These are phyloP conservation scores for Candida ficus DNA, from an alignment of 805 yeast genomes.

Conservation along the genomic window DNA sequence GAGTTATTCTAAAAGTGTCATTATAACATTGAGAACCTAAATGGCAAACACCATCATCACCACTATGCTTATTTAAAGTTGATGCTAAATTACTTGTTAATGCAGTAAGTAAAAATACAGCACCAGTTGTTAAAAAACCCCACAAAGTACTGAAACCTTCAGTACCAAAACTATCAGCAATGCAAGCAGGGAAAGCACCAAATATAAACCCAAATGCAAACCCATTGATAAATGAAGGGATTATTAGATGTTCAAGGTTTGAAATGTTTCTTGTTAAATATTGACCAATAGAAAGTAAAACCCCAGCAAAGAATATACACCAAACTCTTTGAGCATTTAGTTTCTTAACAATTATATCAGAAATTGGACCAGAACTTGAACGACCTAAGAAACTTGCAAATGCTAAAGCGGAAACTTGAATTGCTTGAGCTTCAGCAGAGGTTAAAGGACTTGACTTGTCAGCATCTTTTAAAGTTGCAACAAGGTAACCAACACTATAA, in stretches of 20 bases:
- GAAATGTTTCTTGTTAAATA: slow-evolving; percentile 28
- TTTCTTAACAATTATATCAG: slow-evolving; percentile 53
- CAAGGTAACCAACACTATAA: slow-evolving; percentile 70
- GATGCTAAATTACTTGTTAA: slow-evolving; percentile 53
- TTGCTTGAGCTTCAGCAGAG: slow-evolving; percentile 52
- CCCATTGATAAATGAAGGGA: slow-evolving; percentile 55
- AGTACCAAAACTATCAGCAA: slow-evolving; percentile 70
- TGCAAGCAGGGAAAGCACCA: slow-evolving; percentile 71
- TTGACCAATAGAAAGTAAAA: slow-evolving; percentile 34
- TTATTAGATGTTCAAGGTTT: slow-evolving; percentile 37
- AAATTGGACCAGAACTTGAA: slow-evolving; percentile 56
- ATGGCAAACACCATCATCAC: slow-evolving; percentile 37
- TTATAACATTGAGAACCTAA: slow-evolving; percentile 45
- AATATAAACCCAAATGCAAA: slow-evolving; percentile 64
- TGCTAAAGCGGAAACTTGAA: slow-evolving; percentile 67
- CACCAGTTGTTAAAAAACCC: slow-evolving; percentile 74
- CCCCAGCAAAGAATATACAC: slow-evolving; percentile 46
- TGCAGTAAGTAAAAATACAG: slow-evolving; percentile 46
- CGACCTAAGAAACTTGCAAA: slow-evolving; percentile 63
- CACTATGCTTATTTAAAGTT: slow-evolving; percentile 43
- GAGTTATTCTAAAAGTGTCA: slow-evolving; percentile 32
- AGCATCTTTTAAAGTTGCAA: slow-evolving; percentile 37
- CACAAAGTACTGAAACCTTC: slow-evolving; percentile 66
- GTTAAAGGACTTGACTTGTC: slow-evolving; percentile 10
- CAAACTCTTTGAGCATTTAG: slow-evolving; percentile 57